These are phyloP conservation scores for Paramyrothecium roridum DNA, from an alignment of 2,329 filamentous ascomycete genomes.

Conservation along the genomic window DNA sequence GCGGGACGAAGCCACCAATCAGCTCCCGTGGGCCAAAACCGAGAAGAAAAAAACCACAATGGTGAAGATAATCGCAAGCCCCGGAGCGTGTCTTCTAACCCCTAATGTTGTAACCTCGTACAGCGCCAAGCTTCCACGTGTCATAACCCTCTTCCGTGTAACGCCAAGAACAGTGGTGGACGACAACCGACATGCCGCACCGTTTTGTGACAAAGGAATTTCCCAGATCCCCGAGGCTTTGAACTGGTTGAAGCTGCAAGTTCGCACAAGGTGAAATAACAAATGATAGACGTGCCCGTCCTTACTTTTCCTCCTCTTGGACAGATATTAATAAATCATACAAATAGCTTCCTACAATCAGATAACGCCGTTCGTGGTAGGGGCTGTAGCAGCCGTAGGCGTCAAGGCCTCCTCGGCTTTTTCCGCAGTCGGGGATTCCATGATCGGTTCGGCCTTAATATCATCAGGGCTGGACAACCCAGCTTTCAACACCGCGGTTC, in stretches of 20 bases:
- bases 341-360: conserved; percentile 7
- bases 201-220: neutral
- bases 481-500: conserved; percentile 25
- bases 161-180: neutral
- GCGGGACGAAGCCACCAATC: neutral
- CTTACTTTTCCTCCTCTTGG: neutral
- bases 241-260: neutral
- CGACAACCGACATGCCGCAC: neutral
- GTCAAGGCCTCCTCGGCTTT: conserved; percentile 21
- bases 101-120: neutral
- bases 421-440: conserved; percentile 24
- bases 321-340: conserved; percentile 10
- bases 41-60: neutral
- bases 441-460: conserved; percentile 30
- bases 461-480: conserved; percentile 31
- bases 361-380: conserved; percentile 24
- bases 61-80: neutral
- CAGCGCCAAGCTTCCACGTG: neutral
- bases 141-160: neutral
- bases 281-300: conserved; percentile 9
- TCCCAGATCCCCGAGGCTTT: neutral
- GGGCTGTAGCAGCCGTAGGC: conserved; percentile 11
- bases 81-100: neutral
- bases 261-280: neutral
- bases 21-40: neutral